phyloP scores from a whole-genome alignment of 2,329 filamentous ascomycete species.

The Epichloe aotearoae region DNA sequence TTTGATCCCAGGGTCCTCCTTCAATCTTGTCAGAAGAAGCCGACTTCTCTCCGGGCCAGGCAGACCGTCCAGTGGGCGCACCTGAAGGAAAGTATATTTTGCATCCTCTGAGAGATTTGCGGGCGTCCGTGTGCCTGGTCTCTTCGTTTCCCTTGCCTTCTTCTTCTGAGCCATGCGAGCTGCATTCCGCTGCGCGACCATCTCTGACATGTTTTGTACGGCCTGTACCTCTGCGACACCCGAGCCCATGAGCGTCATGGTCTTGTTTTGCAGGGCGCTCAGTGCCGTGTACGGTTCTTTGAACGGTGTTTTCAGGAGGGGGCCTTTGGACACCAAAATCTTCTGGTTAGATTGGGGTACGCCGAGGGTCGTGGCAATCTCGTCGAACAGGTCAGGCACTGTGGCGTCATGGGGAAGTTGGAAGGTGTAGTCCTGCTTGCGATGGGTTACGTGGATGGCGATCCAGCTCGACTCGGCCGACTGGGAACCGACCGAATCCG shows the following conservation, averaged over 20 bases:
- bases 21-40: conserved; percentile 60
- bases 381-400: conserved; percentile 44
- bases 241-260: conserved; percentile 53
- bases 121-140: conserved; percentile 1
- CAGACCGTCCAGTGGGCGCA: conserved; percentile 65
- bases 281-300: conserved; percentile 41
- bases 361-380: conserved; percentile 40
- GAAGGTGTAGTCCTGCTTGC: conserved; percentile 31
- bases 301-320: conserved; percentile 51
- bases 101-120: conserved; percentile 33
- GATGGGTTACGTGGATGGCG: conserved; percentile 32
- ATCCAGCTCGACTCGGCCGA: conserved; percentile 18
- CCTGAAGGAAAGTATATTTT: conserved; percentile 67
- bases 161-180: conserved; percentile 21
- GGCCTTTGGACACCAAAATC: conserved; percentile 51
- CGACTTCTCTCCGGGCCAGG: conserved; percentile 60
- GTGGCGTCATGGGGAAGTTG: conserved; percentile 32
- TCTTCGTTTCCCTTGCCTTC: conserved; percentile 13
- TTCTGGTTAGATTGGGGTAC: conserved; percentile 55
- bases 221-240: conserved; percentile 45
- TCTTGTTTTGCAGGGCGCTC: conserved; percentile 37
- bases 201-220: conserved; percentile 34
- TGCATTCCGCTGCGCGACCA: conserved; percentile 34
- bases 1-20: conserved; percentile 74
- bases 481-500: conserved; percentile 5